phyloP scores from a whole-genome alignment of 768 basidiomycete genomes.

The Pholiota molesta region DNA sequence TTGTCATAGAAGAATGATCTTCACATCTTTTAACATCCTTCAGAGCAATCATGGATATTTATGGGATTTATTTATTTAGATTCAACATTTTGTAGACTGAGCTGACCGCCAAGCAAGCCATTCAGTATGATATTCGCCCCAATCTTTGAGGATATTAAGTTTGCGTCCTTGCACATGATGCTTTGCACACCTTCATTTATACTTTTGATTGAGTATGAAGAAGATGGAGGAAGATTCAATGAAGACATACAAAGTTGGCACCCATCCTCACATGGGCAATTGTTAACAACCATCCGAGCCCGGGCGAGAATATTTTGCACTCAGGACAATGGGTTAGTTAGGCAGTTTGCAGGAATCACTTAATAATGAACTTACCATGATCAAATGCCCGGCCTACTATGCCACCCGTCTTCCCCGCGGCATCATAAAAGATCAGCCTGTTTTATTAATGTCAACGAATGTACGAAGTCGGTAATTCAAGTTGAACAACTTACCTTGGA shows the following conservation, averaged over 20 bases:
- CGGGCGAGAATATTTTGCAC: slow-evolving; percentile 63
- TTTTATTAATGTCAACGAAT: slow-evolving; percentile 25
- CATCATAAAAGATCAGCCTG: slow-evolving; percentile 80
- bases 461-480: not conserved
- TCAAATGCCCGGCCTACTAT: slow-evolving; percentile 83
- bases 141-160: slow-evolving; percentile 71
- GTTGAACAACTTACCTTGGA: slow-evolving; percentile 47
- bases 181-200: slow-evolving; percentile 57
- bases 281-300: slow-evolving; percentile 58
- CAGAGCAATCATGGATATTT: not conserved
- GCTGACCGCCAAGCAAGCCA: slow-evolving; percentile 44
- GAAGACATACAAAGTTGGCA: slow-evolving; percentile 63
- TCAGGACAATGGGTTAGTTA: slow-evolving; percentile 14
- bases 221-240: not conserved
- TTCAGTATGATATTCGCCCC: slow-evolving; percentile 74
- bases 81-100: not conserved
- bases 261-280: slow-evolving; percentile 70
- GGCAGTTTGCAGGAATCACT: not conserved
- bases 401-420: slow-evolving; percentile 68
- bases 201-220: not conserved
- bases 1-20: slow-evolving; percentile 41
- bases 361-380: slow-evolving; percentile 50
- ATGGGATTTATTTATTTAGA: not conserved
- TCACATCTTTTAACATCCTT: not conserved
- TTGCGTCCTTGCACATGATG: slow-evolving; percentile 66